Base-by-base conservation (phyloP, 2,329 filamentous ascomycete genomes). In the Botryotinia convoluta region DNA sequence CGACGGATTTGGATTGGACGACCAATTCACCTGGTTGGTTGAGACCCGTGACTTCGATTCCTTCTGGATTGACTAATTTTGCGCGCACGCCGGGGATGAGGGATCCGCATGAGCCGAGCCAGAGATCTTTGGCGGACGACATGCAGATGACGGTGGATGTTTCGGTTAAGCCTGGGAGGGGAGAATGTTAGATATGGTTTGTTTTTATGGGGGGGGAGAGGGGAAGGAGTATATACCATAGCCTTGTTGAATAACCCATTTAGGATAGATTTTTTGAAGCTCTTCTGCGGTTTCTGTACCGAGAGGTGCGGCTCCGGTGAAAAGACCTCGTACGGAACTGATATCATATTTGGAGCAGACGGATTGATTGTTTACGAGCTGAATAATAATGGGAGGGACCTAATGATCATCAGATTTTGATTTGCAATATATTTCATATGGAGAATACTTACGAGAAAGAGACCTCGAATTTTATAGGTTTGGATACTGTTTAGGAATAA, bases 331-430 rank as follows among this genome's bases (percentile, higher is more conserved):
- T 0, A 95, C 90, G 67, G 88, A 91, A 77, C 88, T 91, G 2
- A 97, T 83, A 78, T 96, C 91, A 80, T 90, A 94, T 74, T 92
- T 89, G 32, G 87, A 84, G 76, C 90, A 87, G 0, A 87, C 76
- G 0, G 88, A 83, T 61, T 86, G 85, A 77, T 89, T 90, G 75
- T 92, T 92, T 37, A 92, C 85, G 85, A 97, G 88, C 74, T 89
- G 86, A 74, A 97, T 92, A 74, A 97, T 89, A 78, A 97, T 95
- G 0, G 94, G 93, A 10, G 94, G 94, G 0, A 95, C 91, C 88
- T 90, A 59, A n/a, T 32, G 16, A 22, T 35, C 4, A 22, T 61
- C 5, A 59, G 45, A 59, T 69, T 48, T 44, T 10, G 57, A 60
- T 35, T 61, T 48, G 39, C 18, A 32, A 32, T 29, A 9, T 8